Evolutionary conservation across 2,329 filamentous ascomycete species (phyloP), one percentile per base, ranked within the genome.

Genomic region (Teratosphaeria viscida): DNA sequence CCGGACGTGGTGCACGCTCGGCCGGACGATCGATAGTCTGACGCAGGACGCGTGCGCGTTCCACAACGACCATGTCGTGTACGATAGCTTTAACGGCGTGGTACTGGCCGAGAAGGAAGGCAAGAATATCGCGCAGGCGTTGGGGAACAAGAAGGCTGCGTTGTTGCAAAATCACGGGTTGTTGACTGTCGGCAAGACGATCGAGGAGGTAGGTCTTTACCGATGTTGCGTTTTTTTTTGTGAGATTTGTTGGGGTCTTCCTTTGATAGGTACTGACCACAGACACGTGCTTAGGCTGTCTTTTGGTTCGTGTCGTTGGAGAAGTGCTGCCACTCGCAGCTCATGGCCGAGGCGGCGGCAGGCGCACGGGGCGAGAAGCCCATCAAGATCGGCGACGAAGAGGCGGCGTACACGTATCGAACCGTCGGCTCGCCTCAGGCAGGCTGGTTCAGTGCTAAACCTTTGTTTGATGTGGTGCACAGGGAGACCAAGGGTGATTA

Each of bases 401-500:
- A 91, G 70, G 87, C 88, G 1, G 75, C 71, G 16, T 88, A 82
- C 67, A 90, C 88, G 0, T 85, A 82, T 66, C 83, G 86, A 72
- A 79, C 82, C 0, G 77, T 90, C 2, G 88, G 88, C 0, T 81
- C 77, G 0, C 77, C 81, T 16, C 68, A 71, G 37, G 85, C 83
- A 0, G 87, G 87, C 0, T 90, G 82, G 78, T 91, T 90, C 69
- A 84, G 80, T 66, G 87, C 85, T 5, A 85, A 85, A 75, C 87
- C 87, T 16, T 66, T 86, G 63, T 90, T 90, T 74, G 86, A 89
- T 75, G 74, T 89, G 49, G 82, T 87, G 62, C 81, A 85, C 66
- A 80, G 80, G 69, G 82, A 86, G 74, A 82, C 79, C 2, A 75
- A 75, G 26, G 81, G 81, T 1, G 80, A 81, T 11, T 84, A 85